Conservation (phyloP, 2,329 filamentous ascomycete genomes). For the Penicillium aurantiogriseum region DNA sequence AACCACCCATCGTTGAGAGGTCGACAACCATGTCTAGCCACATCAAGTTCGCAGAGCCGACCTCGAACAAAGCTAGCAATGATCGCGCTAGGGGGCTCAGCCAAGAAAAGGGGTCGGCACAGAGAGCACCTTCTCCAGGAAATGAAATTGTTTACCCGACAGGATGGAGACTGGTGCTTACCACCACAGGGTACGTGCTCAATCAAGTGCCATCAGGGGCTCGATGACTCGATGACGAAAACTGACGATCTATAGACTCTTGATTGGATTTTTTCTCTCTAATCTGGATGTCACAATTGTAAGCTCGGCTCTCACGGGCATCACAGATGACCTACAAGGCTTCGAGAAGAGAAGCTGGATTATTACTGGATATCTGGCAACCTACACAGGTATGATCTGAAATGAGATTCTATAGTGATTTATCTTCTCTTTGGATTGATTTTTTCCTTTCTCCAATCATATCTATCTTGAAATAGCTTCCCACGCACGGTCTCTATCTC, state of each 20-base stretch:
- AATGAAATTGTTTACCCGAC: constrained; percentile 26
- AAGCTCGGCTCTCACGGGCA: constrained; percentile 36
- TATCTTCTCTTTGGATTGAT: not conserved
- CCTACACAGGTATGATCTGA: constrained; percentile 31
- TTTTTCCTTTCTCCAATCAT: not conserved
- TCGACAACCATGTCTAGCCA: constrained; percentile 18
- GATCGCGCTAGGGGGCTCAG: constrained; percentile 1
- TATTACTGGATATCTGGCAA: constrained; percentile 36
- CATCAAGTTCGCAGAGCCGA: constrained; percentile 24
- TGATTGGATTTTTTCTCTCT: constrained; percentile 32
- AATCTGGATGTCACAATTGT: constrained; percentile 38
- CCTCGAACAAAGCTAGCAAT: constrained; percentile 7
- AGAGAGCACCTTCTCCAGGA: constrained; percentile 22
- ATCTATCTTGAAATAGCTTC: not conserved
- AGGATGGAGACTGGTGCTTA: constrained; percentile 25
- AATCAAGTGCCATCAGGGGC: not conserved
- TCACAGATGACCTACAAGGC: constrained; percentile 34
- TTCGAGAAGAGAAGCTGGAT: constrained; percentile 38
- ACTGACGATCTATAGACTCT: constrained; percentile 16
- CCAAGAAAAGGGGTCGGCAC: constrained; percentile 24
- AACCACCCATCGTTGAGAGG: constrained; percentile 14
- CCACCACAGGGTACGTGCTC: constrained; percentile 20
- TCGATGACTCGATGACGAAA: not conserved
- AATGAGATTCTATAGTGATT: not conserved
- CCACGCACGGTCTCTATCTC: not conserved